A percentile compares a stretch with the other conserved stretches of the same genome.
Evolutionary conservation across 83 land plant species (phyloP).

Genomic region (Diphasiastrum complanatum): DNA sequence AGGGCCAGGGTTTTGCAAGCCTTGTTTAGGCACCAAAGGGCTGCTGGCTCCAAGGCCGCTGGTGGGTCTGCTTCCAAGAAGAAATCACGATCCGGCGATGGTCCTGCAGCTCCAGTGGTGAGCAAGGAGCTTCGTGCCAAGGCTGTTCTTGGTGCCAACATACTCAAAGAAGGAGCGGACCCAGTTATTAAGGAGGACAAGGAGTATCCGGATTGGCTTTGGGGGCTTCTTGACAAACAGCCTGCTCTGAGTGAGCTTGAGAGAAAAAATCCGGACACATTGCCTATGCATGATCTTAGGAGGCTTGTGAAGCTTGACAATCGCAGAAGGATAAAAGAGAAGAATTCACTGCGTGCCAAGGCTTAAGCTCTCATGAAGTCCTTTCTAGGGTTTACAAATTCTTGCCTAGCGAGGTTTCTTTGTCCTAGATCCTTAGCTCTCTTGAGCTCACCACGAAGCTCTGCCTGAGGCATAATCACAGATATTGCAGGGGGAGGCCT

Average conservation of each 20-base stretch:
- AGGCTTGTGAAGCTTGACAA: conserved; percentile 72
- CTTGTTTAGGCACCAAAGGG: too few species aligned
- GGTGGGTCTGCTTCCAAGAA: too few species aligned
- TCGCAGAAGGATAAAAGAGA: conserved; percentile 59
- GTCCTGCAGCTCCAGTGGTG: conserved; percentile 43
- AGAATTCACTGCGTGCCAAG: conserved; percentile 51
- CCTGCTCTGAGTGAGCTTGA: conserved; percentile 55
- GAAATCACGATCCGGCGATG: too few species aligned
- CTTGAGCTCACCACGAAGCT: too few species aligned
- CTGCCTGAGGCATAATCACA: too few species aligned
- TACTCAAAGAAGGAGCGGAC: conserved; percentile 59
- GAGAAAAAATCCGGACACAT: conserved; percentile 41
- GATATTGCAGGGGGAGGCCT: too few species aligned
- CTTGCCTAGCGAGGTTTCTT: too few species aligned
- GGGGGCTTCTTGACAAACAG: conserved; percentile 53
- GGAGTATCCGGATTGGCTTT: conserved; percentile 73
- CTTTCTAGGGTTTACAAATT: too few species aligned
- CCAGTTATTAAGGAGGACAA: conserved; percentile 53
- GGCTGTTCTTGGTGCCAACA: conserved; percentile 58
- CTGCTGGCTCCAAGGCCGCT: too few species aligned
- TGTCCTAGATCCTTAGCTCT: too few species aligned
- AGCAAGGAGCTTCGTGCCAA: conserved; percentile 55
- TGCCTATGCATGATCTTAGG: conserved; percentile 53
- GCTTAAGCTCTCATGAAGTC: too few species aligned
- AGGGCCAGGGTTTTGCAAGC: too few species aligned